Conservation (phyloP, 495 filamentous ascomycete genomes). For the Tuber magnatum region DNA sequence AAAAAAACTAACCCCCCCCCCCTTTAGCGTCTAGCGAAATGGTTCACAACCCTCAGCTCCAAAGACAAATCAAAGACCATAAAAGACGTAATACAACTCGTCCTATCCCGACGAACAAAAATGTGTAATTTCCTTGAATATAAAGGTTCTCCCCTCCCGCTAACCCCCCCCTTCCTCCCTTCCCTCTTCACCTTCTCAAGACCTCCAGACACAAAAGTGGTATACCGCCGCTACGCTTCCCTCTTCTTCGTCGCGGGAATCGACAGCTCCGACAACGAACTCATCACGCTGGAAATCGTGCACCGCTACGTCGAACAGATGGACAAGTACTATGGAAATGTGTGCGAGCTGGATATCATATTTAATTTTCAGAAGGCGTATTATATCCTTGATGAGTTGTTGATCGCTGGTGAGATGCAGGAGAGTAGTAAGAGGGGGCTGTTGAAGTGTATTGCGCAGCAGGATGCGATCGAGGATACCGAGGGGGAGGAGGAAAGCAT, state of each 20-base stretch:
- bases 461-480: conserved; percentile 41
- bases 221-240: conserved; percentile 96
- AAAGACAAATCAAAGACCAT: conserved; percentile 99
- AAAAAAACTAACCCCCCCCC: conserved; percentile 39
- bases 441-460: conserved; percentile 65
- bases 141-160: conserved; percentile 58
- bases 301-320: conserved; percentile 99
- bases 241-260: conserved; percentile 99
- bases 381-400: conserved; percentile 93
- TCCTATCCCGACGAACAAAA: conserved; percentile 85
- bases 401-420: conserved; percentile 94
- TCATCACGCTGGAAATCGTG: conserved; percentile 96
- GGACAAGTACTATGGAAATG: conserved; percentile 99
- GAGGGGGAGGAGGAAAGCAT: conserved; percentile 39
- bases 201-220: conserved; percentile 82
- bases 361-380: conserved; percentile 99
- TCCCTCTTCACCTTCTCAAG: conserved; percentile 17
- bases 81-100: conserved; percentile 98
- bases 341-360: conserved; percentile 98
- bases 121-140: conserved; percentile 99
- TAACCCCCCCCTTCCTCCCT: conserved; percentile 19
- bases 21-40: conserved; percentile 96
- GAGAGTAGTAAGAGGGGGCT: conserved; percentile 99
- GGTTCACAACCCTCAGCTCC: conserved; percentile 96
- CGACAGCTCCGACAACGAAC: conserved; percentile 87